A percentile compares a stretch with the other conserved stretches of the same genome.
Evolutionary conservation across 1,139 yeast species (phyloP).

Genomic region (Candida labiduridarum): DNA sequence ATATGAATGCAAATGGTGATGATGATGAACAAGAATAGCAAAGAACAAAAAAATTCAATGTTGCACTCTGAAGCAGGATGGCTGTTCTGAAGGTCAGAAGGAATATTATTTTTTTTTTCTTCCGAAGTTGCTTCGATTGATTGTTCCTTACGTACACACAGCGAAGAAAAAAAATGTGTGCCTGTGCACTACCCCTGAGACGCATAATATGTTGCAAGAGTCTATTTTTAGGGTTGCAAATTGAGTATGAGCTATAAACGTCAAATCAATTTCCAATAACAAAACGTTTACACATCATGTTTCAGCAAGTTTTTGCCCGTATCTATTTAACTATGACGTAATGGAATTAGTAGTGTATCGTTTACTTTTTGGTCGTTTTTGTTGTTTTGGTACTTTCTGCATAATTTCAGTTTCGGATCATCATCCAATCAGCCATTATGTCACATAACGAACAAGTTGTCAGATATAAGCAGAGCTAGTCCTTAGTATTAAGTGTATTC

Average conservation of each 20-base stretch:
- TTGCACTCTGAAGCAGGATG: background rate
- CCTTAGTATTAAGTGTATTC: no score
- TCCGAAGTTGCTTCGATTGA: background rate
- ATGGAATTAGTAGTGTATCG: no score
- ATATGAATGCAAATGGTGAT: background rate
- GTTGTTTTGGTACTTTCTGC: no score
- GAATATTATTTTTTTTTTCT: background rate
- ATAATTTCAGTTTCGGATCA: no score
- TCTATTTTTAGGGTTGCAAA: background rate
- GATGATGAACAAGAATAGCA: background rate
- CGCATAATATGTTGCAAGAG: background rate
- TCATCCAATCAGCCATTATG: no score
- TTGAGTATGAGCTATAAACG: background rate
- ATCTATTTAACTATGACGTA: background rate
- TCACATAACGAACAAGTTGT: no score
- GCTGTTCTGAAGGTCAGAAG: background rate
- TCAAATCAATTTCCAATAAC: background rate
- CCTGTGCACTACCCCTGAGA: background rate
- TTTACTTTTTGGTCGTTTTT: no score
- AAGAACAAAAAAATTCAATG: background rate
- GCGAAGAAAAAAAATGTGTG: background rate
- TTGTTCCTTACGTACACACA: no score
- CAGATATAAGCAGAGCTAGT: no score
- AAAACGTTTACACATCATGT: background rate
- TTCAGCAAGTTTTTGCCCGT: background rate